These are phyloP conservation scores for Medicago arabica DNA, from an alignment of 306 rosid species.

Conservation along the genomic window DNA sequence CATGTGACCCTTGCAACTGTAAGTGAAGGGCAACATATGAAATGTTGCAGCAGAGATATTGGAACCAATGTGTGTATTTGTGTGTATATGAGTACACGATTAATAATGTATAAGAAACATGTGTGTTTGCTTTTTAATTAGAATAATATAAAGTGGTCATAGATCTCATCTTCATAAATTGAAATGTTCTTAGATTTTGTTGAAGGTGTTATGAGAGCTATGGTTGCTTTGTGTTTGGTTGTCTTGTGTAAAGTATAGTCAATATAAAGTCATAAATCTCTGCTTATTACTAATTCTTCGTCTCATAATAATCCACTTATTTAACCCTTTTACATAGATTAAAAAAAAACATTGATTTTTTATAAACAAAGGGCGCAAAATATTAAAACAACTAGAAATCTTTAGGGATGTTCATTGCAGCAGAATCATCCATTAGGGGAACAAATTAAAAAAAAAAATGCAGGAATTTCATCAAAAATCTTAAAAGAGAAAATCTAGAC, in stretches of 20 bases:
- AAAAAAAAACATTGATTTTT: too few species aligned
- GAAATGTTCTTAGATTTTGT: conserved; percentile 6
- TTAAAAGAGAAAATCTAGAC: too few species aligned
- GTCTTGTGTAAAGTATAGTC: not conserved
- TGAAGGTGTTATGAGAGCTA: not conserved
- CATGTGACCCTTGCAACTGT: conserved; percentile 79
- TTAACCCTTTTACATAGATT: too few species aligned
- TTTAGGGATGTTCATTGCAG: too few species aligned
- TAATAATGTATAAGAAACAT: not conserved
- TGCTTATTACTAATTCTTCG: not conserved
- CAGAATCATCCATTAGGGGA: too few species aligned
- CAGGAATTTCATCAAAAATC: too few species aligned
- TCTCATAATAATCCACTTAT: too few species aligned
- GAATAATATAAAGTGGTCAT: conserved; percentile 17
- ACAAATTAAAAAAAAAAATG: too few species aligned
- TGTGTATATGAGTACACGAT: not conserved
- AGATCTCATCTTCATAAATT: not conserved
- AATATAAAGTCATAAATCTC: conserved; percentile 9
- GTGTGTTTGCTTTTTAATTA: conserved; percentile 7
- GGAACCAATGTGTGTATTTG: not conserved
- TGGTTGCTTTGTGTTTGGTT: conserved; percentile 7
- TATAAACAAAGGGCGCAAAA: too few species aligned
- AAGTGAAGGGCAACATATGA: conserved; percentile 41
- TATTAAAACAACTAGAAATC: too few species aligned
- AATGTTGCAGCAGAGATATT: conserved; percentile 48